phyloP scores from a whole-genome alignment of 2,329 filamentous ascomycete genomes.

The Elsinoe australis region DNA sequence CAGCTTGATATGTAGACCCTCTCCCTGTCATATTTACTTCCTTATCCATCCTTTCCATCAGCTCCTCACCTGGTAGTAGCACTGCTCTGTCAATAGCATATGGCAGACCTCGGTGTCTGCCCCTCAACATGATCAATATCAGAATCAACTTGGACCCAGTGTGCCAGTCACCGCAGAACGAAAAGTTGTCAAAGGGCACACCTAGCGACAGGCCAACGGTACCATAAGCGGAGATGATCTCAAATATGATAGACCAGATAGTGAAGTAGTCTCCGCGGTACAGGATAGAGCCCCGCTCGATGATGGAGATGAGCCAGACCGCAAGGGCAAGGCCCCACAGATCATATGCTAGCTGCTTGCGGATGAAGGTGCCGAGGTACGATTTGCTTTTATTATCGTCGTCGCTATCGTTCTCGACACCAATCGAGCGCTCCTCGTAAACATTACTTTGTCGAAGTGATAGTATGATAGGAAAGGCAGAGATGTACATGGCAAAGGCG shows the following conservation, averaged over 20 bases:
- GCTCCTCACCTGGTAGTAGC: slow-evolving; percentile 28
- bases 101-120: slow-evolving; percentile 45
- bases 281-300: slow-evolving; percentile 25
- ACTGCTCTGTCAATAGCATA: slow-evolving; percentile 41
- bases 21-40: slow-evolving; percentile 22
- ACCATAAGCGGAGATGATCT: slow-evolving; percentile 31
- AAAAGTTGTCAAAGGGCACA: slow-evolving; percentile 34
- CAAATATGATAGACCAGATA: slow-evolving; percentile 36
- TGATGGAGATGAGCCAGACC: slow-evolving; percentile 35
- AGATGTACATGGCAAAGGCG: slow-evolving; percentile 60
- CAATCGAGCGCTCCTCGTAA: slow-evolving; percentile 61
- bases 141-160: slow-evolving; percentile 44
- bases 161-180: slow-evolving; percentile 39
- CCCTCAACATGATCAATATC: slow-evolving; percentile 45
- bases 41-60: slow-evolving; percentile 31
- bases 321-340: slow-evolving; percentile 36
- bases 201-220: slow-evolving; percentile 30
- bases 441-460: slow-evolving; percentile 62
- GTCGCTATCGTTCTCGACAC: slow-evolving; percentile 44
- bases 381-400: slow-evolving; percentile 54
- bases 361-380: slow-evolving; percentile 33
- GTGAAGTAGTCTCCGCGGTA: slow-evolving; percentile 24
- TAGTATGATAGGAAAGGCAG: slow-evolving; percentile 54
- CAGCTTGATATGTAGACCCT: not conserved
- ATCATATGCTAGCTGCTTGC: slow-evolving; percentile 35